phyloP scores from a whole-genome alignment of 768 basidiomycete genomes.

The Calocybe gangraenosa region DNA sequence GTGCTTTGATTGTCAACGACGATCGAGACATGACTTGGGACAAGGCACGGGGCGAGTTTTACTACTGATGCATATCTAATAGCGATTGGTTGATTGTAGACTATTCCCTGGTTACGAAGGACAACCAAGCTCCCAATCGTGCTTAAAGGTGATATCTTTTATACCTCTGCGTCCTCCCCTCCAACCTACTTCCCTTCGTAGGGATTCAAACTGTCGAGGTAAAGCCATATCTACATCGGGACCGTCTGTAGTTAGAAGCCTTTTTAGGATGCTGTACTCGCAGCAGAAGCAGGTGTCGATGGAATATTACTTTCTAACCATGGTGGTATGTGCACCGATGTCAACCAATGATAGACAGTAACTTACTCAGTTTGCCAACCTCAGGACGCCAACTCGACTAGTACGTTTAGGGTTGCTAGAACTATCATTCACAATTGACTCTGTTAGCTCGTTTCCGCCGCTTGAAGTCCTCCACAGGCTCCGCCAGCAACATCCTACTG shows the following conservation, averaged over 20 bases:
- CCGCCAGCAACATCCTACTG: slow-evolving; percentile 67
- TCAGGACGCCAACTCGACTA: slow-evolving; percentile 79
- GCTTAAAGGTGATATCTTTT: slow-evolving; percentile 53
- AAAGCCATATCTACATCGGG: slow-evolving; percentile 10
- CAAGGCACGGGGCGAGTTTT: slow-evolving; percentile 33
- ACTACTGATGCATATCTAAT: not conserved
- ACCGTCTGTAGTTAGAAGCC: slow-evolving; percentile 9
- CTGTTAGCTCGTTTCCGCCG: slow-evolving; percentile 63
- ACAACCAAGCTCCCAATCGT: slow-evolving; percentile 68
- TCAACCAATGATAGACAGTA: not conserved
- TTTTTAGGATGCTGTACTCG: slow-evolving; percentile 77
- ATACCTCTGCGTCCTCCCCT: not conserved
- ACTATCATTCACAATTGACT: slow-evolving; percentile 18
- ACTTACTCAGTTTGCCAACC: not conserved
- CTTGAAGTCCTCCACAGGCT: slow-evolving; percentile 76
- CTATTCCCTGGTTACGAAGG: slow-evolving; percentile 73
- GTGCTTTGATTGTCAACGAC: slow-evolving; percentile 59
- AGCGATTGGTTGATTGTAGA: slow-evolving; percentile 31
- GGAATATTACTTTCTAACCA: slow-evolving; percentile 91
- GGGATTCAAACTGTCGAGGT: slow-evolving; percentile 77
- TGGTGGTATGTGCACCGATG: slow-evolving; percentile 51
- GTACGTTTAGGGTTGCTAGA: slow-evolving; percentile 32
- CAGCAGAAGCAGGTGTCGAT: slow-evolving; percentile 78
- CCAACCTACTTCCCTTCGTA: slow-evolving; percentile 17
- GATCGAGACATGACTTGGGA: slow-evolving; percentile 80